These are phyloP conservation scores for Aspergillus awamori DNA, from an alignment of 2,329 filamentous ascomycete genomes.

Conservation along the genomic window DNA sequence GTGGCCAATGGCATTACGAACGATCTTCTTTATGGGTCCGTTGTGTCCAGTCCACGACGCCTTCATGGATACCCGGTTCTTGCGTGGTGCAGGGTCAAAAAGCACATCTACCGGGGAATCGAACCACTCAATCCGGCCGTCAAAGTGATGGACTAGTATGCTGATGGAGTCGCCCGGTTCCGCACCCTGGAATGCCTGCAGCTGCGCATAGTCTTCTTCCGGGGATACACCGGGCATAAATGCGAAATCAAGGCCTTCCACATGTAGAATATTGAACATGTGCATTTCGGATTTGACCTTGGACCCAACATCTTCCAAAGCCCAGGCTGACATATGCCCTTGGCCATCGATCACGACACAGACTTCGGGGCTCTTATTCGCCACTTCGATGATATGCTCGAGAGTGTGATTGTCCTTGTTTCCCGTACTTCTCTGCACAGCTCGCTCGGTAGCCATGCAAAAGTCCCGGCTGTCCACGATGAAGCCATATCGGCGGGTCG, in stretches of 20 bases:
- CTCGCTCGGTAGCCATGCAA: slow-evolving; percentile 72
- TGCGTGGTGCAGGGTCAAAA: slow-evolving; percentile 70
- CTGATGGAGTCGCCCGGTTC: slow-evolving; percentile 66
- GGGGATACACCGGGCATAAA: slow-evolving; percentile 35
- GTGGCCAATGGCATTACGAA: slow-evolving; percentile 78
- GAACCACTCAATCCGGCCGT: slow-evolving; percentile 81
- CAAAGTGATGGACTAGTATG: slow-evolving; percentile 79
- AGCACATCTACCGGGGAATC: slow-evolving; percentile 76
- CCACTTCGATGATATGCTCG: slow-evolving; percentile 82
- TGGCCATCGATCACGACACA: slow-evolving; percentile 82
- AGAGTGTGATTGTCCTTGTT: slow-evolving; percentile 70
- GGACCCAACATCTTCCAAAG: slow-evolving; percentile 80
- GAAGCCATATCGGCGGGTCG: slow-evolving; percentile 68
- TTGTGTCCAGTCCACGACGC: slow-evolving; percentile 84
- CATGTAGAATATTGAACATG: slow-evolving; percentile 84
- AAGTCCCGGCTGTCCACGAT: slow-evolving; percentile 83
- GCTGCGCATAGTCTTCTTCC: slow-evolving; percentile 64
- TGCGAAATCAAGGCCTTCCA: slow-evolving; percentile 59
- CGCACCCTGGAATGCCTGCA: slow-evolving; percentile 71
- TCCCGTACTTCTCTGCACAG: slow-evolving; percentile 65
- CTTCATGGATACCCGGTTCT: slow-evolving; percentile 62
- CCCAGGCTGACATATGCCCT: slow-evolving; percentile 90
- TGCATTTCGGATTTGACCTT: slow-evolving; percentile 66
- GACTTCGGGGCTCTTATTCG: slow-evolving; percentile 82
- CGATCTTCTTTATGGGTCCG: slow-evolving; percentile 77